These are phyloP conservation scores for Saturnispora dispora DNA, from an alignment of 805 yeast species.

Conservation along the genomic window DNA sequence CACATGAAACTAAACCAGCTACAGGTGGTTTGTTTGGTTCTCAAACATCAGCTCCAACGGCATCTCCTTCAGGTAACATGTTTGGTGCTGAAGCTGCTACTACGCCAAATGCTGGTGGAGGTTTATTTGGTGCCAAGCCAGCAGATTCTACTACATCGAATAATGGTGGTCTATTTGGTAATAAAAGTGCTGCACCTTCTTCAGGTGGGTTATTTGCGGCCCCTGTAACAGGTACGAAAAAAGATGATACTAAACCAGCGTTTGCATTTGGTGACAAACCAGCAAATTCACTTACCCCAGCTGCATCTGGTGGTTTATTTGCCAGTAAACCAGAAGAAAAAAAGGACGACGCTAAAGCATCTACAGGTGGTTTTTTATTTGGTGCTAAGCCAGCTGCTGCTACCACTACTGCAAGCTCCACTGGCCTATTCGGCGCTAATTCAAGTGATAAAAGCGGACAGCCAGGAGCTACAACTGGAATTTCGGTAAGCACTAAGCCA, in stretches of 20 bases:
- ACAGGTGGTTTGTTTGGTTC: slow-evolving; percentile 7
- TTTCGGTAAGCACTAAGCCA: slow-evolving; percentile 10
- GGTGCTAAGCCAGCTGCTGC: slow-evolving; percentile 6
- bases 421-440: slow-evolving; percentile 7
- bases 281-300: slow-evolving; percentile 2
- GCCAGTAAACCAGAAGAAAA: background rate
- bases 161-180: background rate
- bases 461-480: slow-evolving; percentile 2
- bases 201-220: background rate
- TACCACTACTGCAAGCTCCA: slow-evolving; percentile 9
- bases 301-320: background rate
- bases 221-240: background rate
- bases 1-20: background rate
- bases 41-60: background rate
- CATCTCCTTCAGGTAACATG: background rate
- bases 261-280: background rate
- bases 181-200: background rate
- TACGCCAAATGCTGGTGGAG: slow-evolving; percentile 1
- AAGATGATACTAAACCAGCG: background rate
- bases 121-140: background rate
- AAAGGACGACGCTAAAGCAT: background rate
- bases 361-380: slow-evolving; percentile 3
- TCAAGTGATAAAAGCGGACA: slow-evolving; percentile 7
- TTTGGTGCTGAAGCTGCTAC: slow-evolving; percentile 5
- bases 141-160: background rate